phyloP scores from a whole-genome alignment of 768 basidiomycete species.

The Gelatoporia subvermispora region DNA sequence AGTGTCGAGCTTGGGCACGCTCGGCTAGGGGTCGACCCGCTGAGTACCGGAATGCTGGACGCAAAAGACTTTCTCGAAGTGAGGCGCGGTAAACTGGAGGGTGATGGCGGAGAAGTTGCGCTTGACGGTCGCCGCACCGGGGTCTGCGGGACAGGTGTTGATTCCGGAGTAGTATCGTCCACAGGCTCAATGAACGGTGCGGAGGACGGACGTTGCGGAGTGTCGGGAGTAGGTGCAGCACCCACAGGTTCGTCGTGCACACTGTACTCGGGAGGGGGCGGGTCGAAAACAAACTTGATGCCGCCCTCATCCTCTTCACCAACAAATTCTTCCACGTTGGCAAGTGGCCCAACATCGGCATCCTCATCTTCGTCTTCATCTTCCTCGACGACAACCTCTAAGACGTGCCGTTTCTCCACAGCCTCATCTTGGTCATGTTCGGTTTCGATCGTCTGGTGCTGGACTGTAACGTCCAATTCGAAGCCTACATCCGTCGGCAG shows the following conservation, averaged over 20 bases:
- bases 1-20: conserved; percentile 26
- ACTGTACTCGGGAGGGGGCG: conserved; percentile 35
- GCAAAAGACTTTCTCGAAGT: conserved; percentile 11
- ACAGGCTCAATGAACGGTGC: conserved; percentile 7
- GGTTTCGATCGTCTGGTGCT: too few species aligned
- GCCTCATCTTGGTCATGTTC: background rate
- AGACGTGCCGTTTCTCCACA: conserved; percentile 20
- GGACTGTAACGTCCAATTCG: conserved; percentile 21
- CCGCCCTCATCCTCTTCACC: conserved; percentile 59
- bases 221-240: background rate
- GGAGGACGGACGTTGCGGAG: conserved; percentile 1
- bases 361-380: conserved; percentile 41
- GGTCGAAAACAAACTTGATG: conserved; percentile 69
- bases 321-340: conserved; percentile 42
- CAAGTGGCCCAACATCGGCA: conserved; percentile 14
- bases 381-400: conserved; percentile 41
- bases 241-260: conserved; percentile 8
- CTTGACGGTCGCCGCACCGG: conserved; percentile 16
- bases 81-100: conserved; percentile 50
- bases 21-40: background rate
- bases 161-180: conserved; percentile 4
- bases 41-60: background rate
- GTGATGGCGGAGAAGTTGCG: conserved; percentile 12
- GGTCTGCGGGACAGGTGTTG: background rate
- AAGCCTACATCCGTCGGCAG: conserved; percentile 42